Evolutionary conservation across 2,329 filamentous ascomycete genomes (phyloP), one percentile per base, ranked within the genome.

Genomic region (Colletotrichum sp.): DNA sequence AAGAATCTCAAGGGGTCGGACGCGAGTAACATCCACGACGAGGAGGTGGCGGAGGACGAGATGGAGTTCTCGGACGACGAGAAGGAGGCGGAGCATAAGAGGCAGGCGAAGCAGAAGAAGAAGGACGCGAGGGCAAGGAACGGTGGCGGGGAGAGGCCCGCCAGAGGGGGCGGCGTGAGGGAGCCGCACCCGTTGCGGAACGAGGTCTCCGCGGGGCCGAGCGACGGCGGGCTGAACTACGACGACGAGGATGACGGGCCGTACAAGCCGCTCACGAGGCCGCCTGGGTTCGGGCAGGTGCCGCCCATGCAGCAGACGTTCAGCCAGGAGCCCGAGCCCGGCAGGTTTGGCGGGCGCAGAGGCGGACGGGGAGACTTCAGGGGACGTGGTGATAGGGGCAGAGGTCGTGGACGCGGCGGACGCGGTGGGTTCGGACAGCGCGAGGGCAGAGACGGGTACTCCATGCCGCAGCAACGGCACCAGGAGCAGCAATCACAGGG

Each of bases 1-100:
- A 94, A 94, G 83, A 90, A 89, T 68, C 83, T 94, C 80, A 98
- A 98, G 85, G 95, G 96, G 75, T 97, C 95, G 12, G 97, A 99
- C 84, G 96, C 97, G 10, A 98, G 95, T 67, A 98, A 98, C 82
- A 90, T 98, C 70, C 94, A 98, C 83, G 97, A 98, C 79, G 97
- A 99, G 83, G 96, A 98, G 85, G 90, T 96, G 9, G 92, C 87
- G 18, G 93, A 94, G 36, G 95, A 98, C 48, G 96, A 98, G 82
- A 91, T 95, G 79, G 97, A 98, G 82, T 98, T 98, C 83, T 98
- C 96, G 0, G 97, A 99, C 79, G 97, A 99, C 80, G 97, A 99
- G 85, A 94, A 95, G 79, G 97, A 99, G 84, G 94, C 94, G 9
- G 95, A 96, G 79, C 92, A 95, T 82, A 97, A 94, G 86, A 87